A percentile compares a stretch with the other conserved stretches of the same genome.
Evolutionary conservation across 352 stramenopile species (phyloP).

Genomic region (Phytophthora sp.): DNA sequence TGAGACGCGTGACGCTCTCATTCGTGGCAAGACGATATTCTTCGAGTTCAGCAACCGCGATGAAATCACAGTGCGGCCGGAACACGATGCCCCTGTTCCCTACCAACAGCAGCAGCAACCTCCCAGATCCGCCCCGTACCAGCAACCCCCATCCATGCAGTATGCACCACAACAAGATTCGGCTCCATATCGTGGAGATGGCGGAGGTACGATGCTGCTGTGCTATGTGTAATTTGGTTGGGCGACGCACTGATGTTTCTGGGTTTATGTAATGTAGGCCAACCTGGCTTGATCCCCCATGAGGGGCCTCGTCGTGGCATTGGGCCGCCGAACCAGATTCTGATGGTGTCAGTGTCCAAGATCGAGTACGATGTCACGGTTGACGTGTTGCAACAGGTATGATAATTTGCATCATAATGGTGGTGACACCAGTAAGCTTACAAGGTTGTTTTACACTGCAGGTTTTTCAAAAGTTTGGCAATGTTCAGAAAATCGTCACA

Average conservation of each 20-base stretch:
- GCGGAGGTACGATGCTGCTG: slow-evolving; percentile 19
- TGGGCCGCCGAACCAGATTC: slow-evolving; percentile 63
- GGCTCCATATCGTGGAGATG: slow-evolving; percentile 15
- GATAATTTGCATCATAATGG: background rate
- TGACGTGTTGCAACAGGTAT: slow-evolving; percentile 78
- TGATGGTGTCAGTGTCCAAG: slow-evolving; percentile 83
- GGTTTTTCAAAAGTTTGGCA: slow-evolving; percentile 87
- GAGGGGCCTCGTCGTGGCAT: slow-evolving; percentile 43
- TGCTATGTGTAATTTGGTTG: background rate
- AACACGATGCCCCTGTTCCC: slow-evolving; percentile 27
- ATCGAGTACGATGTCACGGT: slow-evolving; percentile 87
- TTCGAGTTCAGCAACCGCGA: slow-evolving; percentile 79
- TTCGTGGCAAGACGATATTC: slow-evolving; percentile 81
- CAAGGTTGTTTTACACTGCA: slow-evolving; percentile 16
- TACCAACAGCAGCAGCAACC: slow-evolving; percentile 42
- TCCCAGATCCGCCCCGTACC: slow-evolving; percentile 22
- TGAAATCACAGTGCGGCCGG: slow-evolving; percentile 55
- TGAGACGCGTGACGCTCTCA: slow-evolving; percentile 71
- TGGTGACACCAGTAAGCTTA: background rate
- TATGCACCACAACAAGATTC: slow-evolving; percentile 28
- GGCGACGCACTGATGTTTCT: background rate
- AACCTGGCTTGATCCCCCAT: slow-evolving; percentile 25
- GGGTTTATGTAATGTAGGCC: slow-evolving; percentile 14
- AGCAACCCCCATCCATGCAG: slow-evolving; percentile 34
- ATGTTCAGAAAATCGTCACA: slow-evolving; percentile 82